A percentile compares a stretch with the other conserved stretches of the same genome.
Evolutionary conservation across 331 rosid genomes (phyloP).

Genomic region (Cucumis variabilis): DNA sequence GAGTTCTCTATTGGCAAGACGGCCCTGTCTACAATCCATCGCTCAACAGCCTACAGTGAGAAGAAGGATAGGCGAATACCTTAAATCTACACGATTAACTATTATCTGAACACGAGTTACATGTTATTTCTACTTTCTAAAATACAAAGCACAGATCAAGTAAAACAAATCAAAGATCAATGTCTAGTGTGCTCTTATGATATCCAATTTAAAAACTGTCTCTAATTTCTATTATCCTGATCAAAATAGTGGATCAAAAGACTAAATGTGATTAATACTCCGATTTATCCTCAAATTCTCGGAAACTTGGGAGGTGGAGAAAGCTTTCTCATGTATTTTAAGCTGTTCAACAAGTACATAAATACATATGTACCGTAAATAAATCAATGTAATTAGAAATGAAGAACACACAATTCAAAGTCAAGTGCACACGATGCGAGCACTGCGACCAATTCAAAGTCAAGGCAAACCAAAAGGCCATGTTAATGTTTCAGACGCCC

Average conservation of each 20-base stretch:
- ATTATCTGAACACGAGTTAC: neutral
- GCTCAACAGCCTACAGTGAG: constrained; percentile 74
- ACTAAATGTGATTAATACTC: neutral
- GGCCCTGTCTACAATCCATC: constrained; percentile 97
- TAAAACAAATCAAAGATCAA: neutral
- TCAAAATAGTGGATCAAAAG: neutral
- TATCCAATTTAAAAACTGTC: neutral
- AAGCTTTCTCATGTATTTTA: neutral
- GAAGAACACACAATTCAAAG: neutral
- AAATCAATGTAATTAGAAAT: neutral
- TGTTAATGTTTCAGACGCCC: neutral
- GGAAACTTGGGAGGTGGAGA: neutral
- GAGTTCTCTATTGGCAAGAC: constrained; percentile 99
- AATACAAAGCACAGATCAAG: neutral
- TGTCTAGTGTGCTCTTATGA: neutral
- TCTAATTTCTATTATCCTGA: neutral
- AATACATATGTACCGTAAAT: neutral
- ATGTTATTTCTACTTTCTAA: neutral
- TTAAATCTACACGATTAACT: neutral
- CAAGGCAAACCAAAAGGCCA: neutral
- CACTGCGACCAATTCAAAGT: constrained; percentile 4
- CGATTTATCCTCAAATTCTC: neutral
- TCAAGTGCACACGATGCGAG: constrained; percentile 5
- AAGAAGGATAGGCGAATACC: constrained; percentile 1
- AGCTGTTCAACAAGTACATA: neutral